Base-by-base conservation (phyloP, 2,329 filamentous ascomycete genomes). In the Sclerotinia borealis region DNA sequence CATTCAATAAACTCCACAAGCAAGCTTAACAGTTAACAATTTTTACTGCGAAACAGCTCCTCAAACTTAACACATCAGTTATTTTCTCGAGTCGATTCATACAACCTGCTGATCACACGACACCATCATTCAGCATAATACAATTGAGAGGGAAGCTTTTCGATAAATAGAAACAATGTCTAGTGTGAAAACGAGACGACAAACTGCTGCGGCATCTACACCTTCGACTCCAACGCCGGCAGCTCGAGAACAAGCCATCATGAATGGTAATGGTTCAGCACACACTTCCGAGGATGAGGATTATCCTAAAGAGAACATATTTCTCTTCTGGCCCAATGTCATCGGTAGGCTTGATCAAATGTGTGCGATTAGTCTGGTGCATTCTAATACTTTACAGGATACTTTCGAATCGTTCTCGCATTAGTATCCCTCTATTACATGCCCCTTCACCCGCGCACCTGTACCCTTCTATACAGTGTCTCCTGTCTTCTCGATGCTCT, bases 391-490 rank as follows among this genome's bases (percentile, higher is more conserved):
- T 47, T 31, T 62, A 7, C 68, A 92, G 90, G 90, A 69, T 93
- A 93, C 77, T 82, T 79, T 64, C 87, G 91, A 72, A 89, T 95
- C 73, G 79, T 93, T 68, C 84, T 93, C 69, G 92, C 93, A 71
- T 80, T 97, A 72, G 91, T 90, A 54, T 97, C 95, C 34, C 87
- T 99, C 69, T 96, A 98, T 81, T 99, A 97, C 81, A 99, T 99
- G 95, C 93, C 95, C 59, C 85, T 98, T 61, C 95, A 99, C 77
- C 93, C 93, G n/a, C 89, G 93, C 72, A 96, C 93, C 43, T 98
- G 93, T 79, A 93, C 91, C 64, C 77, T 93, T 56, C 85, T 96
- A 61, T 99, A 99, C 82, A 93, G 88, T 75, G 80, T 99, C 64
- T 98, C 93, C 31, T 98, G 95, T 76, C 85, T 98, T 50, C 89